Evolutionary conservation across 2,329 filamentous ascomycete species (phyloP).

Genomic region (Bipolaris victoriae): DNA sequence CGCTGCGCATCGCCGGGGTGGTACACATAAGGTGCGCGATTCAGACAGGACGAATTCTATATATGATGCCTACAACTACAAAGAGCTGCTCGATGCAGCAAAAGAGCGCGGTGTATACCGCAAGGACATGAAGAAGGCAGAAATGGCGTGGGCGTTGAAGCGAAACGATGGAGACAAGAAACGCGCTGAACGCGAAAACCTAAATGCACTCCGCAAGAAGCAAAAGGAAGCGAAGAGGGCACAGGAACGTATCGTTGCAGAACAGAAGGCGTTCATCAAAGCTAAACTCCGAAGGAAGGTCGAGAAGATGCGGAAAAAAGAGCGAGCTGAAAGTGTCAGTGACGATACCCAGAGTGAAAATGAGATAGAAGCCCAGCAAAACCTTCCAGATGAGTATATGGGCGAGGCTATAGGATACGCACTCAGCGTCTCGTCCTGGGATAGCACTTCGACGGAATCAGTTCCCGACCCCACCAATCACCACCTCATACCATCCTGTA

Average conservation of each 20-base stretch:
- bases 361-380: constrained; percentile 1
- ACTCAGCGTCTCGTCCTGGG: constrained; percentile 30
- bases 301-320: constrained; percentile 13
- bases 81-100: constrained; percentile 27
- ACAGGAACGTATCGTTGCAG: constrained; percentile 14
- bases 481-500: constrained; percentile 19
- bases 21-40: constrained; percentile 39
- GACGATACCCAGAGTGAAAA: constrained; percentile 15
- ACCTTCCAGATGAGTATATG: constrained; percentile 4
- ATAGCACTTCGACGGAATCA: constrained; percentile 27
- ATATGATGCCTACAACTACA: constrained; percentile 36
- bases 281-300: constrained; percentile 17
- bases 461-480: neutral
- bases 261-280: constrained; percentile 1
- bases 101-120: constrained; percentile 30
- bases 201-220: constrained; percentile 17
- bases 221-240: constrained; percentile 18
- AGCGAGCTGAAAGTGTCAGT: constrained; percentile 25
- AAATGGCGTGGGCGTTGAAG: constrained; percentile 34
- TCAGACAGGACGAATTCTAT: constrained; percentile 36
- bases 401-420: constrained; percentile 12
- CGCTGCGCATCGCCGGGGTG: constrained; percentile 33
- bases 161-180: constrained; percentile 22
- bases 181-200: constrained; percentile 14
- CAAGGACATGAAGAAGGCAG: constrained; percentile 41